Conservation (phyloP, 805 yeast genomes). For the Huiozyma sinensis region DNA sequence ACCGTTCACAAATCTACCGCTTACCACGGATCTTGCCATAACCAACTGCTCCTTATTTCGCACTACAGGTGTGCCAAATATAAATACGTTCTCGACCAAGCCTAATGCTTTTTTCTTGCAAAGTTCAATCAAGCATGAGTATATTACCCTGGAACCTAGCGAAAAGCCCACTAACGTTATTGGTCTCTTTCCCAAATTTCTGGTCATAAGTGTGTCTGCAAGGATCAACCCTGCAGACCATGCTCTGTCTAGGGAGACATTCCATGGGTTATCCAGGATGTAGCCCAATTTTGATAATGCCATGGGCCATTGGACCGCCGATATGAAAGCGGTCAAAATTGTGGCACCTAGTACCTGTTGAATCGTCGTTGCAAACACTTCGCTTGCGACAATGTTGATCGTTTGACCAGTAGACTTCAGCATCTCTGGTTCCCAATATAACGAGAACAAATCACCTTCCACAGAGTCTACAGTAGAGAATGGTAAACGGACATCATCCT, state of each 20-base stretch:
- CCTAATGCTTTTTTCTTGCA: slow-evolving; percentile 83
- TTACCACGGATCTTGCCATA: slow-evolving; percentile 71
- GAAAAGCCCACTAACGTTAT: slow-evolving; percentile 89
- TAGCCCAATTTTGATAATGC: slow-evolving; percentile 81
- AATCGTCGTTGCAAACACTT: slow-evolving; percentile 81
- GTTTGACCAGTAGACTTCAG: slow-evolving; percentile 93
- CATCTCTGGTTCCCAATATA: slow-evolving; percentile 98
- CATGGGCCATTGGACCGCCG: slow-evolving; percentile 90
- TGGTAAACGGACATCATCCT: slow-evolving; percentile 93
- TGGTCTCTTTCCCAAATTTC: slow-evolving; percentile 88
- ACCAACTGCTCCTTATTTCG: slow-evolving; percentile 68
- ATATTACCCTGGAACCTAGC: slow-evolving; percentile 83
- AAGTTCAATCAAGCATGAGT: slow-evolving; percentile 78
- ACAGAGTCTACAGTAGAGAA: slow-evolving; percentile 95
- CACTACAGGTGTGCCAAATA: slow-evolving; percentile 85
- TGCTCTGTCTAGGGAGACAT: slow-evolving; percentile 90
- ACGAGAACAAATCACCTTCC: slow-evolving; percentile 89
- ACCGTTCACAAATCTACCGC: slow-evolving; percentile 85
- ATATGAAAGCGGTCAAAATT: slow-evolving; percentile 76
- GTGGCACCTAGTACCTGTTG: slow-evolving; percentile 95
- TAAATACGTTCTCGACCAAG: slow-evolving; percentile 72
- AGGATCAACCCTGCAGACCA: slow-evolving; percentile 90
- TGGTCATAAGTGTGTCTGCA: slow-evolving; percentile 81
- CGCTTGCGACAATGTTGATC: slow-evolving; percentile 84
- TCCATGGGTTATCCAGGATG: slow-evolving; percentile 94